These are phyloP conservation scores for Arthroderma sp. DNA, from an alignment of 2,329 filamentous ascomycete genomes.

Conservation along the genomic window DNA sequence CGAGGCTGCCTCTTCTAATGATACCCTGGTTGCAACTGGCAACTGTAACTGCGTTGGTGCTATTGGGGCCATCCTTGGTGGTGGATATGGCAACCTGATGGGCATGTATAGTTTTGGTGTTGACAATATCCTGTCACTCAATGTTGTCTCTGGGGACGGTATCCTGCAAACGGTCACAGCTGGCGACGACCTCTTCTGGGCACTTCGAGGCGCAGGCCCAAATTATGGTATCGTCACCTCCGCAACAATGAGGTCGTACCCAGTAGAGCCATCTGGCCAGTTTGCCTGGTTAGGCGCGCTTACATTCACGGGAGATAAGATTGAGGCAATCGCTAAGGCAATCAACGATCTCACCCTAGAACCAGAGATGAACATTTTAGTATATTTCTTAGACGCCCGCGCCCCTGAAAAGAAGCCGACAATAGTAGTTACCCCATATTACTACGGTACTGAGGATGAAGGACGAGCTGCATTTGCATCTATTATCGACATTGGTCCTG, in stretches of 20 bases:
- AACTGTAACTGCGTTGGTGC: slow-evolving; percentile 42
- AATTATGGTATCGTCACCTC: slow-evolving; percentile 48
- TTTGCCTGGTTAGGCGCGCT: background rate
- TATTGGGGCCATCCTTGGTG: slow-evolving; percentile 43
- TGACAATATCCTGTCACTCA: slow-evolving; percentile 43
- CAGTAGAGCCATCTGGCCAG: slow-evolving; percentile 24
- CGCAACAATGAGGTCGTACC: slow-evolving; percentile 18
- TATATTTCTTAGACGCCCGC: background rate
- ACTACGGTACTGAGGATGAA: slow-evolving; percentile 1
- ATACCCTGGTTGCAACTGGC: slow-evolving; percentile 25
- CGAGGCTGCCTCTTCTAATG: background rate
- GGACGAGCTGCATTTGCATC: background rate
- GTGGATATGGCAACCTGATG: slow-evolving; percentile 46
- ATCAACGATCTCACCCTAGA: slow-evolving; percentile 25
- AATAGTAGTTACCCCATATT: slow-evolving; percentile 21
- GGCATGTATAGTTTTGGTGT: slow-evolving; percentile 42
- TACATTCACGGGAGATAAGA: slow-evolving; percentile 1
- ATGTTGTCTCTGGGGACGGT: slow-evolving; percentile 43
- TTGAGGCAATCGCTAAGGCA: background rate
- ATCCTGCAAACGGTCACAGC: slow-evolving; percentile 29
- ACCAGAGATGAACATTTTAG: background rate
- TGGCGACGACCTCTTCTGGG: slow-evolving; percentile 41
- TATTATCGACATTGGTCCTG: background rate
- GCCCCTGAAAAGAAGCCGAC: slow-evolving; percentile 17
- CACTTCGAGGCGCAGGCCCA: slow-evolving; percentile 44